These are phyloP conservation scores for Dendryphion nanum DNA, from an alignment of 2,329 filamentous ascomycete genomes.

Conservation along the genomic window DNA sequence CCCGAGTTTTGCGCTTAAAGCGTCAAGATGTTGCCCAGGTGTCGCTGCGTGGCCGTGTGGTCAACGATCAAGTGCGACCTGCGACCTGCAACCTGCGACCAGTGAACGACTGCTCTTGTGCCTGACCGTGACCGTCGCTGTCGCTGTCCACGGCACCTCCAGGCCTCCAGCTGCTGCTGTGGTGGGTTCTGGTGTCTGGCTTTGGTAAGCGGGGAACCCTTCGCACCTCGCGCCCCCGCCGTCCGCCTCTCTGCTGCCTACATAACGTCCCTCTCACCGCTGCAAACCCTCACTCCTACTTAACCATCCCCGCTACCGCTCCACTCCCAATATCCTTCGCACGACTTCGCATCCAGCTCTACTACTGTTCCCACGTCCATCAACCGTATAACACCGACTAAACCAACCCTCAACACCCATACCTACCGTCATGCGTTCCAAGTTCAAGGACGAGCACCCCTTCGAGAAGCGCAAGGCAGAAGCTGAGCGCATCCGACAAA, in stretches of 20 bases:
- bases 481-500: constrained; percentile 98
- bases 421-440: constrained; percentile 74
- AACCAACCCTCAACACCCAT: constrained; percentile 8
- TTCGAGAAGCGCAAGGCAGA: constrained; percentile 99
- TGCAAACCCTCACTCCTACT: constrained; percentile 22
- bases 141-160: no score
- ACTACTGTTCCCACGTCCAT: background rate
- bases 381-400: background rate
- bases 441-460: constrained; percentile 99
- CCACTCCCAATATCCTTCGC: constrained; percentile 8
- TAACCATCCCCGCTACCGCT: constrained; percentile 22
- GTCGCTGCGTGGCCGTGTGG: no score
- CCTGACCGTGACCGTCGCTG: no score
- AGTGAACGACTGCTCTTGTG: no score
- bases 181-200: no score
- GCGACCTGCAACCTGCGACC: no score
- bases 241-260: constrained; percentile 28
- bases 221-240: constrained; percentile 24
- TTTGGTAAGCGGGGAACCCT: background rate
- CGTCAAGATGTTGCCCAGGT: no score
- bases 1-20: no score
- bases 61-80: no score
- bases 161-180: no score
- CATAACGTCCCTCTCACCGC: constrained; percentile 34
- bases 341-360: background rate